Evolutionary conservation across 768 basidiomycete species (phyloP).

Genomic region (Phylloporus sp.): DNA sequence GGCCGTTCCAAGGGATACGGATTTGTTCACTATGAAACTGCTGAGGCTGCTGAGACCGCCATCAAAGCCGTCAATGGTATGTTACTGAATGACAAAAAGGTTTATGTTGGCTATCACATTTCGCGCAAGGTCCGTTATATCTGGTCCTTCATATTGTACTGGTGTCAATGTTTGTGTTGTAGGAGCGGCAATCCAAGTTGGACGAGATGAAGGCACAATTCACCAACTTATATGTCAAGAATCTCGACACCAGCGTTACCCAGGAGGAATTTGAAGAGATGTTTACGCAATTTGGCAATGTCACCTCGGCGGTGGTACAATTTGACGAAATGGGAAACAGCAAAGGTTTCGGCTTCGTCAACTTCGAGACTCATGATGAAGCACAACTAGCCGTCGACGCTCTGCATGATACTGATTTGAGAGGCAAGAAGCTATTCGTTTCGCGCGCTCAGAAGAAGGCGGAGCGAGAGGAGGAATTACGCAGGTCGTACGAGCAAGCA

Average conservation of each 20-base stretch:
- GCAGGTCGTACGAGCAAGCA: constrained; percentile 88
- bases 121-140: constrained; percentile 74
- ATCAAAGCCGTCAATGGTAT: constrained; percentile 99
- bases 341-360: constrained; percentile 98
- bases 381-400: constrained; percentile 86
- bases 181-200: constrained; percentile 97
- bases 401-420: constrained; percentile 80
- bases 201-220: constrained; percentile 97
- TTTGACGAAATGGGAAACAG: constrained; percentile 85
- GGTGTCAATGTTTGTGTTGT: neutral
- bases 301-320: constrained; percentile 87
- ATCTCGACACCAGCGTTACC: constrained; percentile 79
- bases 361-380: constrained; percentile 90
- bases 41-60: constrained; percentile 91
- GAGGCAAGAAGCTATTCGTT: constrained; percentile 91
- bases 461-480: constrained; percentile 96
- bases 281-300: constrained; percentile 71
- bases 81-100: constrained; percentile 99
- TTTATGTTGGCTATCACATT: constrained; percentile 96
- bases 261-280: constrained; percentile 84
- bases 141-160: too few species aligned
- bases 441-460: constrained; percentile 97
- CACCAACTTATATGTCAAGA: constrained; percentile 99
- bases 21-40: constrained; percentile 98
- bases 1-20: constrained; percentile 97